Base-by-base conservation (phyloP, 768 basidiomycete genomes). In the Tephrocybe sp. region DNA sequence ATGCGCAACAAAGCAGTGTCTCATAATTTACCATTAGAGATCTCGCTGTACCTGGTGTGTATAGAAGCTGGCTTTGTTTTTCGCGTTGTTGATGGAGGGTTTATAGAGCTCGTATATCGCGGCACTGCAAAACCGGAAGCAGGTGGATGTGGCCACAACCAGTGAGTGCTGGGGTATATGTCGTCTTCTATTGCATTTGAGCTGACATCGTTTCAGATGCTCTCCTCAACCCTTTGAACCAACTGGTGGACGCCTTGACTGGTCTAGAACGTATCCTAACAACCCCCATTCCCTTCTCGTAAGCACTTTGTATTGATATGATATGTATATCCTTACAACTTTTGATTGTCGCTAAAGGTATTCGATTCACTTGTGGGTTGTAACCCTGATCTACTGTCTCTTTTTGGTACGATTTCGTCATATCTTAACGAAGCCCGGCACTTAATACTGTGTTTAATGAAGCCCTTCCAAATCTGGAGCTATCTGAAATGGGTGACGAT, bases 201-300 rank as follows among this genome's bases (percentile, higher is more conserved):
- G 25, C 27, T 45, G 28, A 31, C 34, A 11, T 8, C 9, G 31
- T 36, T 44, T 51, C 12, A 85, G 83, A 72, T 55, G 62, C 61
- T 11, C 68, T 88, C 15, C 45, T 83, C 0, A 60, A 52, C 2
- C 61, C 82, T 4, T 62, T 87, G 8, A 78, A 74, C 55, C 72
- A 75, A 51, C 74, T 87, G 18, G 80, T 83, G 3, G 84, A 87
- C 47, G 76, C 80, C 24, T 67, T 89, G 40, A 87, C 86, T 9
- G 83, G 83, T 4, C 69, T 89, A 1, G 87, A 89, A 58, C 71
- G 87, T 34, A 86, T 88, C 53, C 71, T 89, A 4, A 88, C 86
- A 0, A 86, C 86, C 1, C 86, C 87, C 3, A 86, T 89, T 37
- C 87, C 86, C 9, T 88, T 86, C 67, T 87, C 85, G 78, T 87